Evolutionary conservation across 192 early-diverging fungal species (phyloP), one percentile per base, ranked within the genome.

Genomic region (Podila verticillata): DNA sequence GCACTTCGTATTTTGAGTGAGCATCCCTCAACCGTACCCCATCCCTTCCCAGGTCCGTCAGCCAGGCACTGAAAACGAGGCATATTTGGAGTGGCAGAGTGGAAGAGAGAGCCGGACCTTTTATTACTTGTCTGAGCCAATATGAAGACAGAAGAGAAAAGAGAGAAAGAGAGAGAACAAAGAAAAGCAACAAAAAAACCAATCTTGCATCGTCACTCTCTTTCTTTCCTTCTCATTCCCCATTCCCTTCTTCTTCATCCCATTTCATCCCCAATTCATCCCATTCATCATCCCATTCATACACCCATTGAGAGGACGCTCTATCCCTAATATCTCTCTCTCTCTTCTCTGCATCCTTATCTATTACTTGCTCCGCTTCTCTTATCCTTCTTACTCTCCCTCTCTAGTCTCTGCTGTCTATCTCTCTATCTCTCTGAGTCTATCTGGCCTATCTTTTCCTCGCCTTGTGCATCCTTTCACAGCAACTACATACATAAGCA

Each of bases 231-330:
- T 61, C 54, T 19, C 65, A 26, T 56, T 73, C 54, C 49, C 48
- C 64, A 56, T 48, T 70, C 30, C 24, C 29, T 19, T 60, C 36
- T 29, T 63, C 48, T 48, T 58, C 68, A 30, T n/a, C 19, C 68
- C 30, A 51, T 63, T n/a, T 54, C 20, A 34, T 30, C 35, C 54
- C 60, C 34, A 24, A 48, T 39, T 61, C 26, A 64, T 63, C 61
- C 20, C 20, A 22, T 26, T 59, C 36, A 3, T 56, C 64, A 34
- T 48, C 63, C 31, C 48, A 15, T 20, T 35, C 31, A 61, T 63
- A 12, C 51, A 20, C 17, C 56, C n/a, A 24, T 54, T 44, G 39
- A 44, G 4, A 44, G 3, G 17, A 7, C 12, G 13, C 10, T 17
- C 39, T 15, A 44, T 44, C 39, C 17, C 2, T 15, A 44, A 44